phyloP scores from a whole-genome alignment of 441 rosid species.

The Pelargonium cotyledonis region DNA sequence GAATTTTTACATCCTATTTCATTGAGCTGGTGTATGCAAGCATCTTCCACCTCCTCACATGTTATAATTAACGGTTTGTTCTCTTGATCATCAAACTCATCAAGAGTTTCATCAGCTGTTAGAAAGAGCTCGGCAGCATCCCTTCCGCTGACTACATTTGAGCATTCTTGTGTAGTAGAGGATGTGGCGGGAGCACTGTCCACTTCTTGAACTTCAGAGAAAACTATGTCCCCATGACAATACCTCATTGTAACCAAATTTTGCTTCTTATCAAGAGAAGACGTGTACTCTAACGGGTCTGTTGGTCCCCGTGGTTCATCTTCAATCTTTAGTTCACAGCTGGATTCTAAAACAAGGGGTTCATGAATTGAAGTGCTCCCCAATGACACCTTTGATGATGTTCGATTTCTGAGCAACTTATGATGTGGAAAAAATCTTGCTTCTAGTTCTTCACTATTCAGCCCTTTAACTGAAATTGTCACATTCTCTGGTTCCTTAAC shows the following conservation, averaged over 20 bases:
- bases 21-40: constrained; percentile 41
- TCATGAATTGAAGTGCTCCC: constrained; percentile 27
- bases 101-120: constrained; percentile 66
- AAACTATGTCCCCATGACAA: constrained; percentile 29
- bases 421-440: constrained; percentile 95
- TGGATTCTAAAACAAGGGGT: constrained; percentile 20
- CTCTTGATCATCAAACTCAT: constrained; percentile 76
- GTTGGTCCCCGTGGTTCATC: constrained; percentile 32
- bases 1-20: constrained; percentile 61
- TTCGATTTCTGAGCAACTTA: constrained; percentile 64
- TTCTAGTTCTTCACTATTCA: constrained; percentile 68
- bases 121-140: constrained; percentile 43
- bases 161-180: constrained; percentile 37
- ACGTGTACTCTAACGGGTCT: constrained; percentile 55
- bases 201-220: constrained; percentile 43
- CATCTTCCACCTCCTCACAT: constrained; percentile 54
- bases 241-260: constrained; percentile 19
- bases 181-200: constrained; percentile 32
- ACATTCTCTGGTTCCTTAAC: constrained; percentile 24
- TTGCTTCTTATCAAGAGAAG: constrained; percentile 44
- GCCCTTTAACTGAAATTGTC: constrained; percentile 46
- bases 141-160: constrained; percentile 27
- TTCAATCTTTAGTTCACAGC: constrained; percentile 28
- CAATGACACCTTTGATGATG: constrained; percentile 31
- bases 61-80: constrained; percentile 36